These are phyloP conservation scores for Aspergillus olivimuriae DNA, from an alignment of 495 filamentous ascomycete genomes.

Conservation along the genomic window DNA sequence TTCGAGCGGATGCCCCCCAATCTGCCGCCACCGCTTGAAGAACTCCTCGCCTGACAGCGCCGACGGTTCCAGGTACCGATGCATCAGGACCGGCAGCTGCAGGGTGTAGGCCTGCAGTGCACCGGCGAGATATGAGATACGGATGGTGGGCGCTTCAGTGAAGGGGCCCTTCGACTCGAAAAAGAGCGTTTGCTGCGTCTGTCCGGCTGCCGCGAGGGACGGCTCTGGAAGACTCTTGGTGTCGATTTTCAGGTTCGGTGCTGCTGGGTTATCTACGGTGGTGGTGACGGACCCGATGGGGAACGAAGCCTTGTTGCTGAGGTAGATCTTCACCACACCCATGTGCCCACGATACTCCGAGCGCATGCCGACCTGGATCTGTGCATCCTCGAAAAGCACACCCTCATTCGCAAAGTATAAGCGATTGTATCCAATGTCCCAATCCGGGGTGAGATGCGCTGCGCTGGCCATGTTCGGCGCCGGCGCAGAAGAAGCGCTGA, in stretches of 20 bases:
- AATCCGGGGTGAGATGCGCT: constrained; percentile 87
- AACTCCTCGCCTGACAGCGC: constrained; percentile 82
- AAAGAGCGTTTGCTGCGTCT: constrained; percentile 91
- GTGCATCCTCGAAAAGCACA: constrained; percentile 87
- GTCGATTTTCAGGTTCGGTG: constrained; percentile 71
- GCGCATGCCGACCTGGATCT: constrained; percentile 87
- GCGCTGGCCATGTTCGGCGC: constrained; percentile 82
- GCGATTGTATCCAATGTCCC: constrained; percentile 86
- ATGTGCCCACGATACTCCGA: constrained; percentile 91
- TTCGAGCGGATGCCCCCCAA: constrained; percentile 81
- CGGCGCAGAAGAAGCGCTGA: constrained; percentile 53
- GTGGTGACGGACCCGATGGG: constrained; percentile 86
- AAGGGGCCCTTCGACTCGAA: constrained; percentile 83
- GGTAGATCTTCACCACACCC: constrained; percentile 92
- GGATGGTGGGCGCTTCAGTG: constrained; percentile 77
- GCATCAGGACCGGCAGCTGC: constrained; percentile 78
- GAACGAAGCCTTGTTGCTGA: constrained; percentile 84
- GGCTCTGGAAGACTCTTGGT: constrained; percentile 85
- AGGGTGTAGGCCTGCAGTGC: constrained; percentile 89
- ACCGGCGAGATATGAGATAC: constrained; percentile 89
- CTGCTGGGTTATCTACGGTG: constrained; percentile 74
- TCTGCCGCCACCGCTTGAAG: constrained; percentile 98
- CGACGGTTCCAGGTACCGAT: constrained; percentile 95
- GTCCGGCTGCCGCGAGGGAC: constrained; percentile 61
- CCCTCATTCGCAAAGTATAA: constrained; percentile 76